Conservation (phyloP, 768 basidiomycete species). For the Russula compacta region DNA sequence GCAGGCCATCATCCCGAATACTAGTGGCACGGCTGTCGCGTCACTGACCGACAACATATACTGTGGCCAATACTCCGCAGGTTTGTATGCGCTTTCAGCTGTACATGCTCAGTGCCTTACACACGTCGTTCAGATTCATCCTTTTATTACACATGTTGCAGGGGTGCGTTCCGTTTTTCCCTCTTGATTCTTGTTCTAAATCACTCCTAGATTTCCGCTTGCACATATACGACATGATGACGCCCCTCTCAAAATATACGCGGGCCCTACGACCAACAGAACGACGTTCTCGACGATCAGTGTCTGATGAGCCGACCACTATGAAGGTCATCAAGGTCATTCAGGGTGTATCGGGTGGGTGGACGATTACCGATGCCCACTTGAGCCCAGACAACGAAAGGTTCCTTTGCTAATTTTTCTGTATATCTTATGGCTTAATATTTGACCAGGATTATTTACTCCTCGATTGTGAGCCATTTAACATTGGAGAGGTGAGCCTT, state of each 20-base stretch:
- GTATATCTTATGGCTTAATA: constrained; percentile 7
- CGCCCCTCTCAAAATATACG: constrained; percentile 31
- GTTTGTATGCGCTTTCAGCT: constrained; percentile 28
- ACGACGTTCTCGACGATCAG: constrained; percentile 20
- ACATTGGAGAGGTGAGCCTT: background rate
- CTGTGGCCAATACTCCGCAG: constrained; percentile 74
- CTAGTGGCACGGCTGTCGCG: constrained; percentile 72
- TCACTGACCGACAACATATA: constrained; percentile 68
- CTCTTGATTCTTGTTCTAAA: background rate
- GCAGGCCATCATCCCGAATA: constrained; percentile 70
- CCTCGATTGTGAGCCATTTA: constrained; percentile 58
- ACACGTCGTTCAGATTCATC: constrained; percentile 52
- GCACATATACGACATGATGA: constrained; percentile 76
- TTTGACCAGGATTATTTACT: constrained; percentile 73
- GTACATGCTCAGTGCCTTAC: constrained; percentile 1
- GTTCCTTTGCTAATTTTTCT: constrained; percentile 28
- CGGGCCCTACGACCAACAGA: constrained; percentile 5
- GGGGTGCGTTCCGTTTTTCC: constrained; percentile 38
- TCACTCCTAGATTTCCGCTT: constrained; percentile 66
- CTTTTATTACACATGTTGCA: constrained; percentile 89
- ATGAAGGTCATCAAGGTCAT: constrained; percentile 54
- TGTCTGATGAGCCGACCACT: constrained; percentile 39
- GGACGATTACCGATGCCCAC: constrained; percentile 96
- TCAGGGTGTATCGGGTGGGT: constrained; percentile 64
- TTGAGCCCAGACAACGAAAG: constrained; percentile 83